Conservation (phyloP, 129 eudicot genomes). For the Lonicera japonica region DNA sequence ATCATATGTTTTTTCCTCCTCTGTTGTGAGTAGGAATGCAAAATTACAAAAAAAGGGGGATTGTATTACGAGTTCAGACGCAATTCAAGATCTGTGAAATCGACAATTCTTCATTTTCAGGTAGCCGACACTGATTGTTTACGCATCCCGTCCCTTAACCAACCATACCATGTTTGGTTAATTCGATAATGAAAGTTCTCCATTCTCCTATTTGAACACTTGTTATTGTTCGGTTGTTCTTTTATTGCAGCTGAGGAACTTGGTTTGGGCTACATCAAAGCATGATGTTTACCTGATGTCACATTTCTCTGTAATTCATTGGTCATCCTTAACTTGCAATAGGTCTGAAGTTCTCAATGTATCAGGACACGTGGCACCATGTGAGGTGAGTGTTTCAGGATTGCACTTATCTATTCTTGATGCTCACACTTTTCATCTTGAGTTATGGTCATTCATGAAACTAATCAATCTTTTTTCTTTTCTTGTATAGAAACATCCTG, state of each 20-base stretch:
- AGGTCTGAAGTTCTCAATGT: conserved; percentile 76
- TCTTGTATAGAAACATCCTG: conserved; percentile 67
- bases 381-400: conserved; percentile 49
- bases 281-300: conserved; percentile 83
- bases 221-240: background rate
- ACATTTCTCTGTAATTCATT: conserved; percentile 61
- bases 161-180: background rate
- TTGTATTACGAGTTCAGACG: conserved; percentile 59
- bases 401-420: background rate
- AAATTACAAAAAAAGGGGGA: conserved; percentile 48
- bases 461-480: background rate
- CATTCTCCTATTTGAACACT: background rate
- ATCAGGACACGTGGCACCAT: conserved; percentile 83
- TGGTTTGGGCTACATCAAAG: conserved; percentile 88
- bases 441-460: background rate
- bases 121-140: conserved; percentile 16
- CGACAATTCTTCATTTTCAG: conserved; percentile 89
- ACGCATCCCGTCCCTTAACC: background rate
- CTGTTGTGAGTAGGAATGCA: conserved; percentile 53
- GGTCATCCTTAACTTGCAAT: conserved; percentile 59
- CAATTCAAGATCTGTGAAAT: conserved; percentile 71
- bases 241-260: conserved; percentile 63
- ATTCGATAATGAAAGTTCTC: background rate
- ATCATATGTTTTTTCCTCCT: background rate
- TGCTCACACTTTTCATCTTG: background rate